phyloP scores from a whole-genome alignment of 177 flowering plant species.

The Vitis hybrid region DNA sequence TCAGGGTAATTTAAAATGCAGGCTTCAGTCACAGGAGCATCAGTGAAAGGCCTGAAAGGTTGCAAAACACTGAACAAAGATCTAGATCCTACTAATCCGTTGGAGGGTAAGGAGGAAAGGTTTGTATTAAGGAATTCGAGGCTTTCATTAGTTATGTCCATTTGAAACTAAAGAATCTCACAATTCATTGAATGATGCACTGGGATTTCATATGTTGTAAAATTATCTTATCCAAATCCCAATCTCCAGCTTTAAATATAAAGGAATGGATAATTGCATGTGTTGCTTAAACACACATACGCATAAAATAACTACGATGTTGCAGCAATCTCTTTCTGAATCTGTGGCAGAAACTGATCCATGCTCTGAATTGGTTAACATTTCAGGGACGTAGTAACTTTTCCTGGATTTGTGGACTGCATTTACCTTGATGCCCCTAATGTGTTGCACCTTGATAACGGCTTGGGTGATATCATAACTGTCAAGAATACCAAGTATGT shows the following conservation, averaged over 20 bases:
- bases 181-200: too few relatives aligned
- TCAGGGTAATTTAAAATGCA: constrained; percentile 25
- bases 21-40: constrained; percentile 74
- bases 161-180: too few relatives aligned
- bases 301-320: too few relatives aligned
- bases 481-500: constrained; percentile 71
- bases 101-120: constrained; percentile 87
- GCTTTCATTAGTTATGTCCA: constrained; percentile 7
- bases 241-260: too few relatives aligned
- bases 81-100: constrained; percentile 84
- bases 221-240: too few relatives aligned
- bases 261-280: neutral
- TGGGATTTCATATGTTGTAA: too few relatives aligned
- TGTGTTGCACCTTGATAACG: constrained; percentile 74
- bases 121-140: constrained; percentile 6
- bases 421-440: constrained; percentile 78
- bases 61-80: constrained; percentile 92
- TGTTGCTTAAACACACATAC: neutral
- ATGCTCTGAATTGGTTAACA: neutral
- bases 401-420: constrained; percentile 97
- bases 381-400: constrained; percentile 69
- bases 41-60: constrained; percentile 85
- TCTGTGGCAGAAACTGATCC: neutral
- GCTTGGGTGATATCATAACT: constrained; percentile 68
- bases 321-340: neutral